A percentile compares a stretch with the other conserved stretches of the same genome.
Evolutionary conservation across 495 filamentous ascomycete genomes (phyloP).

Genomic region (Melanomma pulvis-pyrius): DNA sequence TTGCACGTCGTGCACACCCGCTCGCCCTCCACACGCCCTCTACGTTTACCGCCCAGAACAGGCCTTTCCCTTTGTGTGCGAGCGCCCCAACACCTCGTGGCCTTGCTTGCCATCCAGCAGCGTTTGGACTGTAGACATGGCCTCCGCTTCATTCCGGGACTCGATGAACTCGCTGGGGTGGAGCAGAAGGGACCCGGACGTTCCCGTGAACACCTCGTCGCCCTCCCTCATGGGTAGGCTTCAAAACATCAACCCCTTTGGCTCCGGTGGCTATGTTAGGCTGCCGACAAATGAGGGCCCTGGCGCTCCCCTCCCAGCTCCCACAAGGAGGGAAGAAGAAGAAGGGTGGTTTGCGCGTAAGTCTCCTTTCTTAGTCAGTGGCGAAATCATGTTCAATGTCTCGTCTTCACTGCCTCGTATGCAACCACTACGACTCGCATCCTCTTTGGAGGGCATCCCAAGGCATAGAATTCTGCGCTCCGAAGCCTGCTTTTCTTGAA

Average conservation of each 20-base stretch:
- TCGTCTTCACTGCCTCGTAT: slow-evolving; percentile 9
- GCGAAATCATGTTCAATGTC: slow-evolving; percentile 6
- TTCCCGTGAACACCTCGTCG: slow-evolving; percentile 74
- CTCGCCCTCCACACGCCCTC: slow-evolving; percentile 1
- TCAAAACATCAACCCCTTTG: slow-evolving; percentile 87
- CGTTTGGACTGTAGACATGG: slow-evolving; percentile 61
- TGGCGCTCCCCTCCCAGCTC: slow-evolving; percentile 84
- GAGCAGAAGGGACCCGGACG: slow-evolving; percentile 81
- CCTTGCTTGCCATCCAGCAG: slow-evolving; percentile 4
- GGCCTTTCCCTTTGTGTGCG: slow-evolving; percentile 6
- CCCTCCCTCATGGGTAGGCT: slow-evolving; percentile 78
- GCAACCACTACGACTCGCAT: slow-evolving; percentile 13
- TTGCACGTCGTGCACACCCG: slow-evolving; percentile 3
- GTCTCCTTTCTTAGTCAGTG: slow-evolving; percentile 49
- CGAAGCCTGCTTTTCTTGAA: slow-evolving; percentile 1
- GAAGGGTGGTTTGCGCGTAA: slow-evolving; percentile 95
- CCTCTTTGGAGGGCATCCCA: slow-evolving; percentile 13
- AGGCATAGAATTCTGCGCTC: background rate
- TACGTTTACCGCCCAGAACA: slow-evolving; percentile 17
- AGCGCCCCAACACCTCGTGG: slow-evolving; percentile 19
- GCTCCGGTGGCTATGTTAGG: slow-evolving; percentile 84
- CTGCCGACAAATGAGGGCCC: slow-evolving; percentile 83
- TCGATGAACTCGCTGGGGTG: slow-evolving; percentile 94
- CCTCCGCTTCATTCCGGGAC: slow-evolving; percentile 85
- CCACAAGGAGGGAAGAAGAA: slow-evolving; percentile 86